Evolutionary conservation across 2,329 filamentous ascomycete species (phyloP).

Genomic region (Diaporthe ilicicola): DNA sequence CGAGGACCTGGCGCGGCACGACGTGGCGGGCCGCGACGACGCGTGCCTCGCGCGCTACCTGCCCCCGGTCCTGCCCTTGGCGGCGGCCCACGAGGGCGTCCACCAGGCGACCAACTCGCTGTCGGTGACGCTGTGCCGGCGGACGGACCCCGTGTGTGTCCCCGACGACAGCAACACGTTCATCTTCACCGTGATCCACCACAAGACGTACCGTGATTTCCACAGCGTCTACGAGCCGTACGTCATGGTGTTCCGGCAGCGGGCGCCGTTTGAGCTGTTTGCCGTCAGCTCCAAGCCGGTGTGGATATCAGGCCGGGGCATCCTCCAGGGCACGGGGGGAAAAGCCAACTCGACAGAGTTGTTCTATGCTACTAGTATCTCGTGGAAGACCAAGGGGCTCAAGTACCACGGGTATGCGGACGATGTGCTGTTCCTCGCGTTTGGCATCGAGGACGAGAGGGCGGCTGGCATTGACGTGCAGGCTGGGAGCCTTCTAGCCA

Average conservation of each 20-base stretch:
- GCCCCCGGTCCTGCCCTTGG: no score
- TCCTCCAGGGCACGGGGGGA: background rate
- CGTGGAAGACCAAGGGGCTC: conserved; percentile 57
- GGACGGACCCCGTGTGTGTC: conserved; percentile 53
- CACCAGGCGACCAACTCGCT: conserved; percentile 70
- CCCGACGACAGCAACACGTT: conserved; percentile 59
- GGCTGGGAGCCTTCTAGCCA: conserved; percentile 57
- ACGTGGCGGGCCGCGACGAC: conserved; percentile 48
- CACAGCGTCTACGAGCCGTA: conserved; percentile 66
- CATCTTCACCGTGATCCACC: conserved; percentile 62
- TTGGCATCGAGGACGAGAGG: conserved; percentile 63
- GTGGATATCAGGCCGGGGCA: conserved; percentile 62
- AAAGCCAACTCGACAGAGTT: conserved; percentile 51
- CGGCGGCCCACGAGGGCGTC: conserved; percentile 52
- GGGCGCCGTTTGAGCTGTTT: conserved; percentile 58
- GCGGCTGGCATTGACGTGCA: conserved; percentile 60
- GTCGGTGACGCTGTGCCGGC: conserved; percentile 61
- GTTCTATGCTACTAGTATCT: conserved; percentile 66
- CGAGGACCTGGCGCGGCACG: conserved; percentile 52
- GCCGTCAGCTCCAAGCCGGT: conserved; percentile 59
- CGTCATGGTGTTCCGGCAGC: conserved; percentile 58
- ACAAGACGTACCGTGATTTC: conserved; percentile 58
- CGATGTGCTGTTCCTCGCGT: conserved; percentile 62
- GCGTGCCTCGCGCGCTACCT: conserved; percentile 57
- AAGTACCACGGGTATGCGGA: conserved; percentile 65